These are phyloP conservation scores for Stachybotrys chlorohalonatus DNA, from an alignment of 2,329 filamentous ascomycete species.

Conservation along the genomic window DNA sequence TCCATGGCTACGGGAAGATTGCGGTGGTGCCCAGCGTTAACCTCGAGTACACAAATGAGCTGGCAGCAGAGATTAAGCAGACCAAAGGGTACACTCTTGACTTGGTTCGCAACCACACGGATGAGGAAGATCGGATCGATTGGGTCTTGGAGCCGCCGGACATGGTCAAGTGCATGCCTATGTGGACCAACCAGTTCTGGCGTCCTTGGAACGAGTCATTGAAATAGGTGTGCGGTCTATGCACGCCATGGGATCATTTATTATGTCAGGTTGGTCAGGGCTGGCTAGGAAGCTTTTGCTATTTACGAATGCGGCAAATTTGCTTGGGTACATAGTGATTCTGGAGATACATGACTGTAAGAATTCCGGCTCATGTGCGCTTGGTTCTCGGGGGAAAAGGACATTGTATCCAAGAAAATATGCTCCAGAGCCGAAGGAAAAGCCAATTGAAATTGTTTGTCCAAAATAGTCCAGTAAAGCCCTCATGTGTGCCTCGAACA, in stretches of 20 bases:
- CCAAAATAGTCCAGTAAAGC: too few species aligned
- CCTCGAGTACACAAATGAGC: slow-evolving; percentile 41
- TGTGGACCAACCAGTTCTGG: slow-evolving; percentile 30
- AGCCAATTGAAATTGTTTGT: too few species aligned
- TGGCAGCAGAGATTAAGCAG: slow-evolving; percentile 34
- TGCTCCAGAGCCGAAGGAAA: too few species aligned
- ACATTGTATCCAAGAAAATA: too few species aligned
- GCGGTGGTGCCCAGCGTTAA: slow-evolving; percentile 48
- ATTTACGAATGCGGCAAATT: too few species aligned
- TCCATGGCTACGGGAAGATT: slow-evolving; percentile 37
- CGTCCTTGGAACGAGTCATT: slow-evolving; percentile 23
- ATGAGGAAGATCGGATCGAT: slow-evolving; percentile 22
- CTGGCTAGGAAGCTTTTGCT: too few species aligned
- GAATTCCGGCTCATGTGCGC: too few species aligned
- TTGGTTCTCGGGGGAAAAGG: too few species aligned
- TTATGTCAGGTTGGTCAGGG: too few species aligned
- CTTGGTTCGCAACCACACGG: slow-evolving; percentile 17
- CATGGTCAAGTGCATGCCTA: slow-evolving; percentile 38
- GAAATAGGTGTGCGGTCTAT: background rate
- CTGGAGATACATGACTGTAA: too few species aligned
- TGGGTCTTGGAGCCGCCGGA: slow-evolving; percentile 36
- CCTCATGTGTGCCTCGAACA: too few species aligned
- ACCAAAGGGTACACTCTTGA: slow-evolving; percentile 38
- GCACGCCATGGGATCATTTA: background rate
- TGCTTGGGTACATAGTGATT: too few species aligned